phyloP scores from a whole-genome alignment of 2,329 filamentous ascomycete genomes.

The Fusarium albosuccineum region DNA sequence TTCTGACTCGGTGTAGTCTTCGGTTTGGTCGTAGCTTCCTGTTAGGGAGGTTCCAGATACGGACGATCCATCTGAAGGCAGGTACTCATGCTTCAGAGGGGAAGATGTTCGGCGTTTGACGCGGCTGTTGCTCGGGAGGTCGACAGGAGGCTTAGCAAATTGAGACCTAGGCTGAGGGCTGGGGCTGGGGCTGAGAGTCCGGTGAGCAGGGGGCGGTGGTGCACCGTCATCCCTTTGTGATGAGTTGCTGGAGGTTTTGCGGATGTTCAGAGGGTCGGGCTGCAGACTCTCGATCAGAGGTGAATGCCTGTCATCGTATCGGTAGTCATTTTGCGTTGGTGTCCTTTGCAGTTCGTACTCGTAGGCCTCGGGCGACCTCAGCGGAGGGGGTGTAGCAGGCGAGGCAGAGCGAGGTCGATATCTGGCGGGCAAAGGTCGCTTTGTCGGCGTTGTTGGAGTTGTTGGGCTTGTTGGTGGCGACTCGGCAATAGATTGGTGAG shows the following conservation, averaged over 20 bases:
- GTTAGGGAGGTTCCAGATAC: constrained; percentile 70
- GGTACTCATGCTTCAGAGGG: constrained; percentile 96
- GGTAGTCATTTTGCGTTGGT: constrained; percentile 51
- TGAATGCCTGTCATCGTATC: constrained; percentile 46
- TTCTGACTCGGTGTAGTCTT: constrained; percentile 62
- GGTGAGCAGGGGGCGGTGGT: constrained; percentile 67
- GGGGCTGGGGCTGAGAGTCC: constrained; percentile 54
- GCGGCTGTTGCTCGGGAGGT: constrained; percentile 56
- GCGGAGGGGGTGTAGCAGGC: constrained; percentile 43
- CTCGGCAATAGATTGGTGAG: constrained; percentile 34
- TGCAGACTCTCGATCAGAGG: constrained; percentile 55
- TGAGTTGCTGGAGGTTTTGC: constrained; percentile 48
- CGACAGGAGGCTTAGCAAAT: constrained; percentile 58
- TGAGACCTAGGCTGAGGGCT: constrained; percentile 43
- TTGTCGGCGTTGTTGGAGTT: constrained; percentile 53
- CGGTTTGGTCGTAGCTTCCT: constrained; percentile 61
- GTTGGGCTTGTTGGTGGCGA: constrained; percentile 48
- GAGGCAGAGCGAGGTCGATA: constrained; percentile 44
- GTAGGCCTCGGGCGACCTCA: constrained; percentile 38
- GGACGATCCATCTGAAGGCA: constrained; percentile 80
- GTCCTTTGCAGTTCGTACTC: constrained; percentile 50
- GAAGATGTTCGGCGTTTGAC: constrained; percentile 84
- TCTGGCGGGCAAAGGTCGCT: constrained; percentile 40
- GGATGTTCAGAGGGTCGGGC: constrained; percentile 54
- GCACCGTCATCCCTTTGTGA: constrained; percentile 66